phyloP scores from a whole-genome alignment of 106 monocot species.

The Vanilla planifolia region DNA sequence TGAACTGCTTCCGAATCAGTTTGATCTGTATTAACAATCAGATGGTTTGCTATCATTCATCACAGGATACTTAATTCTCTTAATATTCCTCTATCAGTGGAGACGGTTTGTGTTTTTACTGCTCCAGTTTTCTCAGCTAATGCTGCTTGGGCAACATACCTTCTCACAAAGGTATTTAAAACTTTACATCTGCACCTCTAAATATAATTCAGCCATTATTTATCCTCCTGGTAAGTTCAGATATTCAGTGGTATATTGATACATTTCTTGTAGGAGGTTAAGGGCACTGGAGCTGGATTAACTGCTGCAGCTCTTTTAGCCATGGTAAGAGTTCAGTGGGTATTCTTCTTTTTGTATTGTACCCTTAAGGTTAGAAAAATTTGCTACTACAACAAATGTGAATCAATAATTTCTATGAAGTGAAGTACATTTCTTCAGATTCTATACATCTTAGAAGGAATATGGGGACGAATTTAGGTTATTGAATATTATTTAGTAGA shows the following conservation, averaged over 20 bases:
- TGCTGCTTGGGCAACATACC: conserved; percentile 97
- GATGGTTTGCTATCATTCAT: conserved; percentile 2
- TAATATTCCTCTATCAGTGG: conserved; percentile 94
- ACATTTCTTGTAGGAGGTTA: conserved; percentile 69
- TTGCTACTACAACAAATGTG: neutral
- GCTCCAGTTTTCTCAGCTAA: conserved; percentile 93
- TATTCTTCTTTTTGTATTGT: neutral
- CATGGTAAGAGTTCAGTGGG: conserved; percentile 41
- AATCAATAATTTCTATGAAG: conserved; percentile 2
- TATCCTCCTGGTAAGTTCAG: neutral
- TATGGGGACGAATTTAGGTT: no score
- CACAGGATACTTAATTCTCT: conserved; percentile 85
- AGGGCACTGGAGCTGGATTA: conserved; percentile 92
- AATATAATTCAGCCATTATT: neutral
- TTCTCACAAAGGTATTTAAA: conserved; percentile 76
- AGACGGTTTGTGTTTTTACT: conserved; percentile 98
- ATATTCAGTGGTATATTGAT: neutral
- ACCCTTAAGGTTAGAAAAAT: no score
- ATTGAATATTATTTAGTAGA: no score
- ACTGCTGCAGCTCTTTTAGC: conserved; percentile 85
- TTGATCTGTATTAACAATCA: no score
- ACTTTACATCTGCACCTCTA: conserved; percentile 1
- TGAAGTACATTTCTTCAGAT: neutral
- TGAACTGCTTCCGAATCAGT: neutral
- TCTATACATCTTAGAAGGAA: neutral